These are phyloP conservation scores for Trichoderma sp. DNA, from an alignment of 2,329 filamentous ascomycete genomes.

Conservation along the genomic window DNA sequence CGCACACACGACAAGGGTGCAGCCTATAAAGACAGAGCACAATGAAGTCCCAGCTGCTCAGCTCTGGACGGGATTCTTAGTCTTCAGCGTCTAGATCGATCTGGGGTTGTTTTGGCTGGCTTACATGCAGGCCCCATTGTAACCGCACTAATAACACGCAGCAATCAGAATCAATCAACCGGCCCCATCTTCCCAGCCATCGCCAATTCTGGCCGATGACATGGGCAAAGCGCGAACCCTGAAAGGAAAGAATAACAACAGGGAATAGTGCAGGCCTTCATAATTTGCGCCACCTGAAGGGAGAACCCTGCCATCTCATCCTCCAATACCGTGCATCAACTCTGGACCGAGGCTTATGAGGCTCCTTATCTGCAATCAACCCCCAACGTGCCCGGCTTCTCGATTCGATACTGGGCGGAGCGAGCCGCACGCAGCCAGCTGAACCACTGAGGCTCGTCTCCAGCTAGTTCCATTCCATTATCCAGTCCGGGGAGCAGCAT, in stretches of 20 bases:
- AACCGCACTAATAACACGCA: conserved; percentile 10
- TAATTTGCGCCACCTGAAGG: conserved; percentile 16
- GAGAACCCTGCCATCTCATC: not conserved
- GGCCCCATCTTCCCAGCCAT: conserved; percentile 21
- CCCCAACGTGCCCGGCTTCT: conserved; percentile 14
- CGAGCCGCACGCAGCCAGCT: conserved; percentile 2
- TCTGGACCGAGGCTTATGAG: conserved; percentile 19
- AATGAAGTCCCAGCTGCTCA: not conserved
- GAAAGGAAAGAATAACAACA: not conserved
- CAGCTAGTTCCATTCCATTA: not conserved
- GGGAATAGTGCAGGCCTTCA: conserved; percentile 9
- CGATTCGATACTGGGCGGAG: conserved; percentile 24
- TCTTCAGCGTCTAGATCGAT: not conserved
- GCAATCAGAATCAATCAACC: not conserved
- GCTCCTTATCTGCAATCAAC: conserved; percentile 13
- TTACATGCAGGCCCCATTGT: conserved; percentile 9
- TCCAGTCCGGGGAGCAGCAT: not conserved
- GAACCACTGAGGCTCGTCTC: not conserved
- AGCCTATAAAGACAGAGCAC: not conserved
- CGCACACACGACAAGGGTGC: not conserved
- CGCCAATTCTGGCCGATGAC: not conserved
- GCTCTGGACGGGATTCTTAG: not conserved
- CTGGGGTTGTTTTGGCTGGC: not conserved
- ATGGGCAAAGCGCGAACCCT: not conserved
- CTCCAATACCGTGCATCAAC: not conserved